A percentile compares a stretch with the other conserved stretches of the same genome.
Evolutionary conservation across 768 basidiomycete species (phyloP).

Genomic region (Rhodotorula paludigena): DNA sequence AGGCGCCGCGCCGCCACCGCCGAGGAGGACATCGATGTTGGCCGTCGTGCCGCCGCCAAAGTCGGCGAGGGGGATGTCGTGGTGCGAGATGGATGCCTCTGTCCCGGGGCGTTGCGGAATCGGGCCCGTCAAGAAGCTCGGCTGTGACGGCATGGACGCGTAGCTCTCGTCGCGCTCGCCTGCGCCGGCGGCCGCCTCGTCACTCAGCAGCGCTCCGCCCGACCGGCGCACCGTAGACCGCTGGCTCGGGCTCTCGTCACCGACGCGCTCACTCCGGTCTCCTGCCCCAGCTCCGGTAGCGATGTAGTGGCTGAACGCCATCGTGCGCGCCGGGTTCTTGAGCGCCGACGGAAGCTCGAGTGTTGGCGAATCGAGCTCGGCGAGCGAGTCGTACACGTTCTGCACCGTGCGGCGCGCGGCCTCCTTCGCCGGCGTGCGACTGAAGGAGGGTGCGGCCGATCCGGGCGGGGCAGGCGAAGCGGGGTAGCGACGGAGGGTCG

Average conservation of each 20-base stretch:
- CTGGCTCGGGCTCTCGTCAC: slow-evolving; percentile 2
- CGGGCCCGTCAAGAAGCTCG: slow-evolving; percentile 6
- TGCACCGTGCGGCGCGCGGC: slow-evolving; percentile 65
- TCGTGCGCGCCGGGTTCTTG: slow-evolving; percentile 49
- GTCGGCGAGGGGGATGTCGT: slow-evolving; percentile 9
- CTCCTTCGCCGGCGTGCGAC: slow-evolving; percentile 66
- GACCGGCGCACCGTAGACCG: neutral
- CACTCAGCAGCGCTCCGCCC: neutral
- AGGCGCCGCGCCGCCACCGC: neutral
- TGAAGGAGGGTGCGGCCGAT: slow-evolving; percentile 53
- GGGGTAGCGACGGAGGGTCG: slow-evolving; percentile 45
- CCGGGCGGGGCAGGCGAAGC: slow-evolving; percentile 46
- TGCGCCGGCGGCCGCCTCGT: slow-evolving; percentile 19
- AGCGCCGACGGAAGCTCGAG: slow-evolving; percentile 50
- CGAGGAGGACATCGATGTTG: slow-evolving; percentile 33
- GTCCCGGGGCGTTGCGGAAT: too few relatives aligned
- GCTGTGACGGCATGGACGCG: slow-evolving; percentile 9
- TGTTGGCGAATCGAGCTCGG: slow-evolving; percentile 33
- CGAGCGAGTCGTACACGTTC: slow-evolving; percentile 58
- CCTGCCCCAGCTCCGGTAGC: neutral
- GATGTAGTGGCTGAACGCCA: slow-evolving; percentile 43
- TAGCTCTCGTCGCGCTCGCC: slow-evolving; percentile 34
- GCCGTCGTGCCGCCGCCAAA: slow-evolving; percentile 27
- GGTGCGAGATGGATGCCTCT: neutral
- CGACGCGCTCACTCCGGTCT: slow-evolving; percentile 45